Conservation (phyloP, 148 eudicot genomes). For the Bassia scoparia region DNA sequence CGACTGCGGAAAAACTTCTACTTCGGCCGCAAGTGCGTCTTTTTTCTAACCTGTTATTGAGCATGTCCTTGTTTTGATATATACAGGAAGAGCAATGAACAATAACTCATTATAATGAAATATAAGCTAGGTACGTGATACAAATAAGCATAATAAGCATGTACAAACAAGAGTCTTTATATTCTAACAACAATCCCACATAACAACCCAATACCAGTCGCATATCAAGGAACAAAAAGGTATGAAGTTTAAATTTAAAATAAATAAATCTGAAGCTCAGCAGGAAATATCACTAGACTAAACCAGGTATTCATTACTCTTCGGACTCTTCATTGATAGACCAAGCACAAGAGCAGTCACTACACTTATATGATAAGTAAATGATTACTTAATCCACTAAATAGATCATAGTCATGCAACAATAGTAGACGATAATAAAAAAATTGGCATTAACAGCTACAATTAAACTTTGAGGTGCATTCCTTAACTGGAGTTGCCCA, state of each 20-base stretch:
- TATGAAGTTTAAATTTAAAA: too few species aligned
- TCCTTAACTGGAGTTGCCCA: background rate
- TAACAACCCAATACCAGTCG: too few species aligned
- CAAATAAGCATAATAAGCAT: too few species aligned
- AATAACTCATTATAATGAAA: background rate
- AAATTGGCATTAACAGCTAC: background rate
- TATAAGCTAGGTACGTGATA: too few species aligned
- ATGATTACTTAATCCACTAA: background rate
- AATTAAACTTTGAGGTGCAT: background rate
- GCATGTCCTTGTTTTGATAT: slow-evolving; percentile 69
- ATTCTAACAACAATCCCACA: too few species aligned
- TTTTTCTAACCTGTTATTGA: slow-evolving; percentile 69
- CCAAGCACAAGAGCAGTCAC: background rate
- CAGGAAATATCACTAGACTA: too few species aligned
- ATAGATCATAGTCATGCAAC: background rate
- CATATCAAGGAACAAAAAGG: too few species aligned
- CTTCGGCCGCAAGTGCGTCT: slow-evolving; percentile 93
- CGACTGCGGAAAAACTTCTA: slow-evolving; percentile 91
- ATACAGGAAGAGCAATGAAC: slow-evolving; percentile 5
- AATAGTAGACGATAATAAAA: background rate
- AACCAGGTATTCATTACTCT: too few species aligned
- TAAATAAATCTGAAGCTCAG: too few species aligned
- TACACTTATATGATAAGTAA: background rate
- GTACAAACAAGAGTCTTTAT: too few species aligned
- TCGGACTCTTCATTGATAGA: background rate